These are phyloP conservation scores for Hypoxylon perforatum DNA, from an alignment of 495 filamentous ascomycete genomes.

Conservation along the genomic window DNA sequence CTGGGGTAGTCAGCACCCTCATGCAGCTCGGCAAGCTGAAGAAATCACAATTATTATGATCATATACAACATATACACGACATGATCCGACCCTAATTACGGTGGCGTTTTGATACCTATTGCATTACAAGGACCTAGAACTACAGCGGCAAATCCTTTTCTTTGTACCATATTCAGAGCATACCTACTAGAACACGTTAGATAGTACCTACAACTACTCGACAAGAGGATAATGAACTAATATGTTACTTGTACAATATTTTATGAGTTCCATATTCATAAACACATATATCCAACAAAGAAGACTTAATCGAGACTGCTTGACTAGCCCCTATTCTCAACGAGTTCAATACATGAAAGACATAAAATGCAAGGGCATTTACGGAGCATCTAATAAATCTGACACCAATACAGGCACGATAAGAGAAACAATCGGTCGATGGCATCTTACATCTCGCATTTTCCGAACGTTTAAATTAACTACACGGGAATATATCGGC, in stretches of 20 bases:
- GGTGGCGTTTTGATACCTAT: constrained; percentile 26
- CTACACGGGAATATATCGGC: no score
- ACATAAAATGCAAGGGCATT: no score
- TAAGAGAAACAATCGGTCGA: no score
- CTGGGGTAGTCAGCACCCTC: constrained; percentile 47
- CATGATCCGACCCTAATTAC: constrained; percentile 6
- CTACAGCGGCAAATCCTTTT: constrained; percentile 9
- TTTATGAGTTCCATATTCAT: neutral
- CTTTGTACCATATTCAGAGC: constrained; percentile 18
- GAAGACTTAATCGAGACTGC: no score
- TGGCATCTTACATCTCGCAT: no score
- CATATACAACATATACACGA: constrained; percentile 36
- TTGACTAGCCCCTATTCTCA: no score
- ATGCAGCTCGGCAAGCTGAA: constrained; percentile 45
- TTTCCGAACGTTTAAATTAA: no score
- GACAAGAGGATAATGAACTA: constrained; percentile 3
- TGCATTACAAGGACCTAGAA: constrained; percentile 9
- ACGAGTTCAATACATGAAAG: no score
- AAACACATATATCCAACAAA: no score
- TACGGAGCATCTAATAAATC: no score
- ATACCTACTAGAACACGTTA: neutral
- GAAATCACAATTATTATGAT: constrained; percentile 50
- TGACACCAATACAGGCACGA: no score
- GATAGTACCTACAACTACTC: neutral
- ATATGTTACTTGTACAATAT: neutral